Base-by-base conservation (phyloP, 2,329 filamentous ascomycete genomes). In the Aspergillus oerlinghausenensis region DNA sequence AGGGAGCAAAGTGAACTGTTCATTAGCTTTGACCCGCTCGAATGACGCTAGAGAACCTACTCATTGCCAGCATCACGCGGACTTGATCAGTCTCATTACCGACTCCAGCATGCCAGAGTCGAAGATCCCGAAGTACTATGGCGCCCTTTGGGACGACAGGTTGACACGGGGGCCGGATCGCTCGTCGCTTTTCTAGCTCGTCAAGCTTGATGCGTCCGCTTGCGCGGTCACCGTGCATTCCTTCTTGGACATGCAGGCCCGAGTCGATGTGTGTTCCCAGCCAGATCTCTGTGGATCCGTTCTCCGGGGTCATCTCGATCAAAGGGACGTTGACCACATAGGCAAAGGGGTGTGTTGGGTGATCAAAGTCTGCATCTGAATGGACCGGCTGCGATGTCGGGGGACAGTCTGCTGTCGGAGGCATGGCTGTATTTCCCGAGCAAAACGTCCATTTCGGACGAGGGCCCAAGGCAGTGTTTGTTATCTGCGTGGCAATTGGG, bases 41-140 rank as follows among this genome's bases (percentile, higher is more conserved):
- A 40, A 14, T 2, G 7, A 29, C 1, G 38, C 6, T 19, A 28
- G 4, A n/a, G 3, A 25, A 60, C 57, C 51, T 51, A 62, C 59
- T 82, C 74, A 83, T 78, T 35, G 82, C 82, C n/a, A 86, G 68
- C 83, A 86, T 85, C 19, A 85, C 77, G 26, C 83, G 70, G 17
- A 80, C 76, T 45, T 69, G 14, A 17, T 38, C 32, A 3, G 32
- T 17, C 2, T 17, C 63, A 61, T 87, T 87, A 1, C 83, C 83
- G 80, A 85, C 84, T 0, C 84, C 84, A 0, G 82, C 83, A 66
- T 87, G 84, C 84, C 84, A 88, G 4, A 86, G 76, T 25, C 84
- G 73, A 53, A 87, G 67, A 65, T 87, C 84, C 1, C 85, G 76
- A 29, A 88, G 65, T 38, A 86, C 75, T 23, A 87, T 65, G 42